Base-by-base conservation (phyloP, 208 protist species). In the Wallacemonas sp. region DNA sequence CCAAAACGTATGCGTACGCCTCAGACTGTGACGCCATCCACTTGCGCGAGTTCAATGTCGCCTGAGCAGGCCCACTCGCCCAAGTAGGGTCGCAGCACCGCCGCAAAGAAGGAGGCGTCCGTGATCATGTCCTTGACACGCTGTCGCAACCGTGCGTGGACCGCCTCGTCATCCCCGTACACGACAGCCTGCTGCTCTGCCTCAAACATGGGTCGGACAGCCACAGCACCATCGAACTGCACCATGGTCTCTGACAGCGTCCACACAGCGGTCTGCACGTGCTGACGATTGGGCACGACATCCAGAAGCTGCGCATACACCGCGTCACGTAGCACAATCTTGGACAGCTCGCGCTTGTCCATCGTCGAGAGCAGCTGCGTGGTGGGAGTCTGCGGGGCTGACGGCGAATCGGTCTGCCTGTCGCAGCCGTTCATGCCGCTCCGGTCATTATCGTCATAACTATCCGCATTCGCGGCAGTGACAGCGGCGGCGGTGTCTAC, bases 331-430 rank as follows among this genome's bases (percentile, higher is more conserved):
- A 80, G 38, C 0, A 84, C 58, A 30, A 84, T 68, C 65, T 84
- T 84, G 24, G 78, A 84, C 21, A 84, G 48, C 74, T 84, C 78
- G 1, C 78, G 78, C 60, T 61, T 72, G 52, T 85, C 79, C 58
- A 81, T 52, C n/a, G 79, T 85, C 16, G 74, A 76, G 8, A 84
- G 64, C n/a, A 68, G 30, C 24, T n/a, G n/a, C n/a, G n/a, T n/a
- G n/a, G n/a, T 41, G 9, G 65, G 5, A 67, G 60, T 1, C 23
- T 0, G 17, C 17, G 11, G n/a, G n/a, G n/a, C n/a, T n/a, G n/a
- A n/a, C n/a, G n/a, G n/a, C n/a, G n/a, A n/a, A n/a, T n/a, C n/a
- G n/a, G n/a, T n/a, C n/a, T n/a, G n/a, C n/a, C n/a, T n/a, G n/a
- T n/a, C n/a, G n/a, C n/a, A n/a, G n/a, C n/a, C n/a, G n/a, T n/a